Conservation (phyloP, 495 filamentous ascomycete genomes). For the Hyphodiscus hymeniophilus region DNA sequence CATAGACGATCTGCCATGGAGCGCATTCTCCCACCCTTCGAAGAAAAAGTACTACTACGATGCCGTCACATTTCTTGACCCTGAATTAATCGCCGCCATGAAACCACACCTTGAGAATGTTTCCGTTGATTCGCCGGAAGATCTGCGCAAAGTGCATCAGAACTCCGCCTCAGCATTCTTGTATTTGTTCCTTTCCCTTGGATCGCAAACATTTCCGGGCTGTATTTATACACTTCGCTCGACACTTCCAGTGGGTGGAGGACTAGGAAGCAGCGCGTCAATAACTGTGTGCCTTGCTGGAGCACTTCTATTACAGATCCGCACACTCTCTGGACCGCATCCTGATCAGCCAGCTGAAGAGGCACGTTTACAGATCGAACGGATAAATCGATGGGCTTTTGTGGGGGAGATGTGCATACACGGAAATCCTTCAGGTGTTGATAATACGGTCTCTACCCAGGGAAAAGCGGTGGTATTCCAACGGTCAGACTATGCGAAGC, state of each 20-base stretch:
- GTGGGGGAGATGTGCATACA: constrained; percentile 96
- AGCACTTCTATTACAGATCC: constrained; percentile 80
- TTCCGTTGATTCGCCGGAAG: constrained; percentile 51
- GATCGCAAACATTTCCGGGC: constrained; percentile 64
- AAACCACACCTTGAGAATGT: constrained; percentile 65
- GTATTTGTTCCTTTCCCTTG: constrained; percentile 86
- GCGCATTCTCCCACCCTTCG: constrained; percentile 60
- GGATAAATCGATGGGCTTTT: constrained; percentile 96
- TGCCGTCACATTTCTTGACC: constrained; percentile 74
- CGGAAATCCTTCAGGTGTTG: constrained; percentile 90
- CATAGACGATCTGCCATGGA: constrained; percentile 84
- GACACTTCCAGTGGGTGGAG: constrained; percentile 87
- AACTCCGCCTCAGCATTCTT: constrained; percentile 76
- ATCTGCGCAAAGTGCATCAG: constrained; percentile 70
- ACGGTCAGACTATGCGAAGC: constrained; percentile 65
- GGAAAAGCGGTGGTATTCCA: constrained; percentile 92
- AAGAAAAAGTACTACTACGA: constrained; percentile 95
- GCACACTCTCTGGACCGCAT: constrained; percentile 79
- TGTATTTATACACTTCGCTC: constrained; percentile 88
- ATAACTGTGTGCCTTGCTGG: constrained; percentile 84
- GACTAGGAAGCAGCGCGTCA: constrained; percentile 86
- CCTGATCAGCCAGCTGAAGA: constrained; percentile 78
- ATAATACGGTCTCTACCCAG: constrained; percentile 91
- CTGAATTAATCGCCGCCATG: constrained; percentile 67
- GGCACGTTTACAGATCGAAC: constrained; percentile 75